phyloP scores from a whole-genome alignment of 2,329 filamentous ascomycete species.

The Ascochyta lentis region DNA sequence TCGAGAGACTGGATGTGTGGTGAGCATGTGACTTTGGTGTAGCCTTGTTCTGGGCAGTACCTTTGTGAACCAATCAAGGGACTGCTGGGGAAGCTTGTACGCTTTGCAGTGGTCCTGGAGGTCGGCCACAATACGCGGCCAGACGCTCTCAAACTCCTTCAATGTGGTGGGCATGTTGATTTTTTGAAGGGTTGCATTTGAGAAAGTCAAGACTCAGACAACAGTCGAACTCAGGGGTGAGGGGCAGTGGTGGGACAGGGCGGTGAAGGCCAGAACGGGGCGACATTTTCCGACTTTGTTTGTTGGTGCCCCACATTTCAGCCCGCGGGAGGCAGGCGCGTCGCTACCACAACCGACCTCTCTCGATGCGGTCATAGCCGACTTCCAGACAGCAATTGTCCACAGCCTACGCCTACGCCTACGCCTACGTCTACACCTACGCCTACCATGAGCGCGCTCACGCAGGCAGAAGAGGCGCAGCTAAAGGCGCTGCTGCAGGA shows the following conservation, averaged over 20 bases:
- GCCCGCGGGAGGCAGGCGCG: constrained; percentile 27
- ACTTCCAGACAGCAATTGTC: constrained; percentile 4
- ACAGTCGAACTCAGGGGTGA: constrained; percentile 17
- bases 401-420: no score
- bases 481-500: constrained; percentile 79
- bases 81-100: constrained; percentile 83
- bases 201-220: not conserved
- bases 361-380: constrained; percentile 19
- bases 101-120: constrained; percentile 77
- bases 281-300: constrained; percentile 28
- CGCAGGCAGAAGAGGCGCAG: constrained; percentile 58
- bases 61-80: constrained; percentile 85
- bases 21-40: constrained; percentile 24
- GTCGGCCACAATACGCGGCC: constrained; percentile 83
- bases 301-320: constrained; percentile 25
- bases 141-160: constrained; percentile 87
- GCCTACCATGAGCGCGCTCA: constrained; percentile 40
- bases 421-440: no score
- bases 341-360: constrained; percentile 13
- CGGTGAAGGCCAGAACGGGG: constrained; percentile 25
- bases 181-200: not conserved
- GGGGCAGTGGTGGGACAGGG: constrained; percentile 18
- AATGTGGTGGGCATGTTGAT: constrained; percentile 72
- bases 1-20: constrained; percentile 70
- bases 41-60: constrained; percentile 53